phyloP scores from a whole-genome alignment of 768 basidiomycete species.

The Myochromella boudieri region DNA sequence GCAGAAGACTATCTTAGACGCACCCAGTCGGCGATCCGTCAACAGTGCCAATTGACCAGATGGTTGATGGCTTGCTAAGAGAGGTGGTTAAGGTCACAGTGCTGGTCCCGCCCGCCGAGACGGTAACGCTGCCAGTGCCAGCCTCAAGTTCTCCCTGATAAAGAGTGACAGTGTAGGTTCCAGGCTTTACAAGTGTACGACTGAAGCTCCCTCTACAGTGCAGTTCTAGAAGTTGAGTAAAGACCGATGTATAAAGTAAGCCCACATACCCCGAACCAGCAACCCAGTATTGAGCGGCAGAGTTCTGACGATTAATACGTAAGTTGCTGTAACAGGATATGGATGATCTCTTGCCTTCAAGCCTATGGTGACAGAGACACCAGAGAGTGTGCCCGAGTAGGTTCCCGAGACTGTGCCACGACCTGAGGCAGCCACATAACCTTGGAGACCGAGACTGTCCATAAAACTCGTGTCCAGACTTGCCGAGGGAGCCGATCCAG shows the following conservation, averaged over 20 bases:
- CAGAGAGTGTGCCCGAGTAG: slow-evolving; percentile 42
- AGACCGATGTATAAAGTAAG: neutral
- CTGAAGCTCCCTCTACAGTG: slow-evolving; percentile 37
- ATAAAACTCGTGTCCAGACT: slow-evolving; percentile 43
- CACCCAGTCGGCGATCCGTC: slow-evolving; percentile 47
- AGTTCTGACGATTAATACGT: slow-evolving; percentile 28
- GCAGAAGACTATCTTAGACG: neutral
- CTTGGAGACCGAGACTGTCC: slow-evolving; percentile 40
- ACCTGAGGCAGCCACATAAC: slow-evolving; percentile 42
- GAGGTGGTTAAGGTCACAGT: slow-evolving; percentile 29
- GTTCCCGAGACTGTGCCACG: slow-evolving; percentile 45
- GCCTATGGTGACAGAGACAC: slow-evolving; percentile 37
- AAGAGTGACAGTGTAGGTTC: slow-evolving; percentile 45
- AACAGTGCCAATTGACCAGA: slow-evolving; percentile 47
- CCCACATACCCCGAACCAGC: slow-evolving; percentile 34
- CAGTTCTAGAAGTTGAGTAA: neutral
- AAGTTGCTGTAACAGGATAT: neutral
- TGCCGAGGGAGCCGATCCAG: slow-evolving; percentile 41
- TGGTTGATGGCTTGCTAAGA: slow-evolving; percentile 33
- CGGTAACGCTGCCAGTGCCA: slow-evolving; percentile 40
- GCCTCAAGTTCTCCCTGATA: slow-evolving; percentile 47
- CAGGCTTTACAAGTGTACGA: slow-evolving; percentile 46
- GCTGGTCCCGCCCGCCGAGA: slow-evolving; percentile 38
- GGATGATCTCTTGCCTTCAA: slow-evolving; percentile 32
- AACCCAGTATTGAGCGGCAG: slow-evolving; percentile 48